Base-by-base conservation (phyloP, 2,329 filamentous ascomycete species). In the Arthrobotrys sinensis region DNA sequence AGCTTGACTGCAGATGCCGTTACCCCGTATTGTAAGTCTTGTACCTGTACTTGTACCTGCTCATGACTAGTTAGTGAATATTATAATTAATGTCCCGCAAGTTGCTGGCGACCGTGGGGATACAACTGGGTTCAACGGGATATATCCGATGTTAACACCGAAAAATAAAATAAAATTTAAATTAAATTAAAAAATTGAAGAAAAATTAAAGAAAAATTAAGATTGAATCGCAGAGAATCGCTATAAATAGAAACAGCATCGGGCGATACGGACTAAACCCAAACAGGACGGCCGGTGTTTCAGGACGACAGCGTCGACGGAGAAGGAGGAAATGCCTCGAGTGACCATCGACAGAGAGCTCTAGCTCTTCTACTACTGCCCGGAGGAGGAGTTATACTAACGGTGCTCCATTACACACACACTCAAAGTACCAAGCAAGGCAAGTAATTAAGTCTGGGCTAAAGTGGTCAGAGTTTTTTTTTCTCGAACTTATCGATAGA, bases 221-320 rank as follows among this genome's bases (percentile, higher is more conserved):
- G 40, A 45, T 45, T 14, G n/a, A 28, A 28, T 28, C 24, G 24
- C 24, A 28, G 24, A 28, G 24, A 4, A 28, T 2, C 34, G 55
- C 72, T 76, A 76, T 46, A 46, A 50, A 69, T 76, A 76, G 72
- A 19, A 28, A 16, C 16, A 4, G 45, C 64, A 69, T 69, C 71
- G 57, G 70, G 70, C 50, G 38, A 67, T 53, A 57, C 24, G 36
- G n/a, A 46, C 75, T 78, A 78, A 78, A 28, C 75, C 67, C 14
- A 19, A 78, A 78, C 21, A 57, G 75, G 52, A n/a, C 52, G 40
- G 43, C 63, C 53, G 38, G 60, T 78, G 75, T 78, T 78, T 78
- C 75, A 78, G 75, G 36, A 72, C 62, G 46, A 48, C 55, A 40
- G 28, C 48, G 50, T 19, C 57, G 57, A 34, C 43, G 40, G 52